Evolutionary conservation across 2,329 filamentous ascomycete genomes (phyloP), one percentile per base, ranked within the genome.

Genomic region (Aquanectria penicillioides): DNA sequence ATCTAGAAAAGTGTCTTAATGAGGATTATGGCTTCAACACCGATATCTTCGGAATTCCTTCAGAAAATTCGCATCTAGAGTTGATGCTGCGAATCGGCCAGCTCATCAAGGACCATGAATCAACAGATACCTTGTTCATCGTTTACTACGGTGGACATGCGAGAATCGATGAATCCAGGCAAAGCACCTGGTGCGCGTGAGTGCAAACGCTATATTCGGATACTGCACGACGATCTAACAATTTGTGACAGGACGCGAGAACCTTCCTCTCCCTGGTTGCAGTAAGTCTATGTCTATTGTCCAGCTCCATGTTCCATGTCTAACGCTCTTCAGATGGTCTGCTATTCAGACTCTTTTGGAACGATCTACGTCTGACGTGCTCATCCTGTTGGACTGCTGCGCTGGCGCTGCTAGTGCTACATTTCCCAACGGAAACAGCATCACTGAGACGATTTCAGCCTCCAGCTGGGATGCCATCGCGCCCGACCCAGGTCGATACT

Each of bases 391-490:
- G 12, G 85, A 87, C 67, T 87, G 85, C 64, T 87, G 85, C 65
- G 84, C 85, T 6, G 84, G 84, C 11, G 85, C 85, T 34, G 85
- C 85, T 38, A 86, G 84, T 59, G 84, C 84, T 12, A 86, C 84
- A 1, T 86, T 86, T 48, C 81, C 83, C 5, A 85, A 79, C 15
- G 84, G 85, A 15, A 80, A 80, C 62, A 86, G 83, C 69, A 85
- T 86, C 64, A 87, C 84, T 3, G 85, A 87, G 72, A 86, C 84
- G 8, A 87, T 87, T 62, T 87, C 84, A 5, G 85, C 85, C 4
- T 87, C 84, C 2, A 86, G 84, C 49, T 87, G 84, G 84, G 84
- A 87, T 57, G 83, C 84, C 37, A 86, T 86, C 48, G 84, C 85
- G 10, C 84, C 85, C 0, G 82, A 86, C 56, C 85, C 85, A 11